Percentiles rank a stretch among this genome's conserved stretches.
Conservation (phyloP, 306 rosid species). For the Malus sieversii region DNA sequence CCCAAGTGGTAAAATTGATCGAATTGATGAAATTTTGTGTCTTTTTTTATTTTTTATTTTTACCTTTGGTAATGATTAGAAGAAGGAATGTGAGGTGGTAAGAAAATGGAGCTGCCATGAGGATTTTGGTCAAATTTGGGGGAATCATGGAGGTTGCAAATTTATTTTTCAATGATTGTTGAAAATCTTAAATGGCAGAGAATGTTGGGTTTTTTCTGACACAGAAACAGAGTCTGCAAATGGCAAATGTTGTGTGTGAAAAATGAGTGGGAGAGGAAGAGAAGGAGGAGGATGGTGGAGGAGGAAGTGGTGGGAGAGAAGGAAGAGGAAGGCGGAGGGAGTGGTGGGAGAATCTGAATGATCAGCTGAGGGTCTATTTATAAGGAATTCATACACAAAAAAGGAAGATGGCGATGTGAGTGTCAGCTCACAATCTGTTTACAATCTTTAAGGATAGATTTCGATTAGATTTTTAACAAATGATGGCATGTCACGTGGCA, state of each 20-base stretch:
- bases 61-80: constrained; percentile 40
- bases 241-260: not conserved
- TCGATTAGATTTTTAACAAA: too few relatives aligned
- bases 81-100: constrained; percentile 15
- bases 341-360: constrained; percentile 38
- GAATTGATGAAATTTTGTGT: not conserved
- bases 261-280: constrained; percentile 1
- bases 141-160: not conserved
- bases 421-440: too few relatives aligned
- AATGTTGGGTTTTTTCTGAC: not conserved
- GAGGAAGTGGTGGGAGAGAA: too few relatives aligned
- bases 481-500: too few relatives aligned
- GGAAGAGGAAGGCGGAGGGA: not conserved
- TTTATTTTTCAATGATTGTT: not conserved
- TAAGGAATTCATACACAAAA: not conserved
- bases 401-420: not conserved
- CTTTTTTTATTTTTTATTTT: not conserved
- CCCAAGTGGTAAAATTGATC: not conserved
- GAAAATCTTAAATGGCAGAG: not conserved
- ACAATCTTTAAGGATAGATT: too few relatives aligned
- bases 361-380: constrained; percentile 19
- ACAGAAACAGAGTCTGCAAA: not conserved
- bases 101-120: constrained; percentile 23
- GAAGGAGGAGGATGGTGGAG: not conserved
- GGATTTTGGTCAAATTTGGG: not conserved